Evolutionary conservation across 345 rosid species (phyloP), one percentile per base, ranked within the genome.

Genomic region (Arabis hirsuta): DNA sequence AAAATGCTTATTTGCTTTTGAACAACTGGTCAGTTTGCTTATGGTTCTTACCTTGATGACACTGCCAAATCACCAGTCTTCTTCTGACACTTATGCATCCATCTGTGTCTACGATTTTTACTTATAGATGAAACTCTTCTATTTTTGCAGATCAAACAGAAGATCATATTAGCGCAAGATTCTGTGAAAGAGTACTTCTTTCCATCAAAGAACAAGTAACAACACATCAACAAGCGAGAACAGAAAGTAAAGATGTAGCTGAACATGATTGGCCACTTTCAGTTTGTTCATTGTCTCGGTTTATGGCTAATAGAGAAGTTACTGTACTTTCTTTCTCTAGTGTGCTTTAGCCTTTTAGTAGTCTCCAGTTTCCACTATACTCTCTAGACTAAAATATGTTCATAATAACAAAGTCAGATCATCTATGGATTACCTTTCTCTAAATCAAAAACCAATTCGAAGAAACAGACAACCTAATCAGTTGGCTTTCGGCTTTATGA

Each of bases 141-240:
- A 29, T 73, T 74, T 73, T 74, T 73, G 73, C 98, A 90, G 98
- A 73, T 92, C 57, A 90, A 85, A 77, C 80, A 73, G 72, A 84
- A 79, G 24, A 87, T 92, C 72, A 45, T 69, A 47, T 85, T 89
- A 26, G 96, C 78, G 0, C 83, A 87, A 80, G 82, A 67, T 51
- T 87, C 86, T 6, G 76, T 80, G 22, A 90, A 87, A 67, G 89
- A 81, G 34, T 84, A 78, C 31, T 41, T 92, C 69, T 74, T 84
- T 46, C 95, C 91, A 72, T 78, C 90, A 12, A 83, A 80, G 58
- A 71, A 65, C 46, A 72, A 52, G 42, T 59, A 70, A 55, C 62
- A 19, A 72, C 73, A 50, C 39, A 72, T 79, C 46, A 27, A 67
- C 32, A 50, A 36, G 44, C 53, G 47, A 41, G 62, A 41, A 27